A percentile compares a stretch with the other conserved stretches of the same genome.
phyloP scores from a whole-genome alignment of 2,329 filamentous ascomycete species.

The Penicillium digitatum region DNA sequence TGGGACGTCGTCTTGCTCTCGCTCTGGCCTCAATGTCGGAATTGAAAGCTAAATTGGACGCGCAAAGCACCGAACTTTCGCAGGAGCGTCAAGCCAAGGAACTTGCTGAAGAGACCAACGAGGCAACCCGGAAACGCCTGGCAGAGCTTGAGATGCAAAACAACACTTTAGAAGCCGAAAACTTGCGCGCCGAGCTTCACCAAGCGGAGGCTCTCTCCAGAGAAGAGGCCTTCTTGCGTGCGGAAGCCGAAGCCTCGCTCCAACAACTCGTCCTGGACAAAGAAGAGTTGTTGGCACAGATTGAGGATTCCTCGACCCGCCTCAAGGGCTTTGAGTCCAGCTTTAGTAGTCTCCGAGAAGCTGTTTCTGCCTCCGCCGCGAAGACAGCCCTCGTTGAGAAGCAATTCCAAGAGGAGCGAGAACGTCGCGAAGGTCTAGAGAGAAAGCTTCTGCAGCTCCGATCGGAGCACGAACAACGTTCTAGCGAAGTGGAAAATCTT shows the following conservation, averaged over 20 bases:
- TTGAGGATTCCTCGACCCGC: conserved; percentile 63
- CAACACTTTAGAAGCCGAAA: conserved; percentile 79
- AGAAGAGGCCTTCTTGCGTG: conserved; percentile 72
- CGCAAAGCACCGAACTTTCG: conserved; percentile 65
- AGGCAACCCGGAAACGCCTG: conserved; percentile 77
- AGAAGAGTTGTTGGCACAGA: conserved; percentile 66
- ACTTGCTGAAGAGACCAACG: conserved; percentile 81
- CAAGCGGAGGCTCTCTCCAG: conserved; percentile 70
- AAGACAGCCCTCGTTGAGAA: conserved; percentile 73
- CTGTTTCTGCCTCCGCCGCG: conserved; percentile 72
- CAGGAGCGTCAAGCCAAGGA: conserved; percentile 77
- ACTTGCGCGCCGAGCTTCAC: conserved; percentile 79
- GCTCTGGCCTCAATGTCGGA: conserved; percentile 75
- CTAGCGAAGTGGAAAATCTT: conserved; percentile 69
- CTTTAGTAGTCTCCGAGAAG: conserved; percentile 70
- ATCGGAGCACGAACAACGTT: conserved; percentile 76
- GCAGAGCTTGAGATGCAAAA: conserved; percentile 79
- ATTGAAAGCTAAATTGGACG: conserved; percentile 71
- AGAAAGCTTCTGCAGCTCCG: conserved; percentile 71
- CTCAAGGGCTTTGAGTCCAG: conserved; percentile 67
- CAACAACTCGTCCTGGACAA: conserved; percentile 83
- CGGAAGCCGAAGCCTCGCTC: conserved; percentile 70
- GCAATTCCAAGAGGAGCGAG: conserved; percentile 73
- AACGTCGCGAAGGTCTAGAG: conserved; percentile 70
- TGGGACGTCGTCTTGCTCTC: conserved; percentile 76